These are phyloP conservation scores for Rhizopus stolonifer DNA, from an alignment of 371 early-diverging fungal genomes.

Conservation along the genomic window DNA sequence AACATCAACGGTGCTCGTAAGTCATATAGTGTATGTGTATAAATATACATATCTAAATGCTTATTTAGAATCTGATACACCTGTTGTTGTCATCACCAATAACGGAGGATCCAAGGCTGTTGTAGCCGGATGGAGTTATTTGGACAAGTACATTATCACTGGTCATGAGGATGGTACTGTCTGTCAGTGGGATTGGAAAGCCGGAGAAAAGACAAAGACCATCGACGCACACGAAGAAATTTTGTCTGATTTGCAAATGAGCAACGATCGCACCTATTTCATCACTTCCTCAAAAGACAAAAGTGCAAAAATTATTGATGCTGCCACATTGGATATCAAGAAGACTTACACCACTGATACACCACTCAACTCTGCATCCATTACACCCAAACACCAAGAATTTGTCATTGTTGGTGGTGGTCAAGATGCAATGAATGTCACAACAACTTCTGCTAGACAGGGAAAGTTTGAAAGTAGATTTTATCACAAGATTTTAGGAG, in stretches of 20 bases:
- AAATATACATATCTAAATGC: neutral
- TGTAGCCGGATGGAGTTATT: constrained; percentile 89
- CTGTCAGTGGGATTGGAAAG: constrained; percentile 85
- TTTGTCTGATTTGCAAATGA: constrained; percentile 95
- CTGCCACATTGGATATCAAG: constrained; percentile 79
- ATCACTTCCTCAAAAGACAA: constrained; percentile 98
- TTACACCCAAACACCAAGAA: constrained; percentile 86
- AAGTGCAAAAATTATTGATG: constrained; percentile 89
- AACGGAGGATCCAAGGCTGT: constrained; percentile 87
- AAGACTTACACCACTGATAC: constrained; percentile 92
- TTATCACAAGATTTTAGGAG: constrained; percentile 96
- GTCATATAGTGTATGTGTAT: neutral
- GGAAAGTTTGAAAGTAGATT: constrained; percentile 99
- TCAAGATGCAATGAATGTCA: constrained; percentile 89
- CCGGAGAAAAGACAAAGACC: constrained; percentile 63
- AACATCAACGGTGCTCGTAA: constrained; percentile 50
- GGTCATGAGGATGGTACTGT: constrained; percentile 94
- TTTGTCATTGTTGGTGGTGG: constrained; percentile 83
- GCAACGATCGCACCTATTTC: constrained; percentile 91
- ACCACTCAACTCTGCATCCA: constrained; percentile 94
- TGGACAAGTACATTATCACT: constrained; percentile 88
- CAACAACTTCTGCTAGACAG: constrained; percentile 91
- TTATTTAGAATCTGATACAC: constrained; percentile 67
- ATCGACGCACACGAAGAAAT: constrained; percentile 69
- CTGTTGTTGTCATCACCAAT: constrained; percentile 63